These are phyloP conservation scores for Cymbopogon flexuosus DNA, from an alignment of 202 grass and related monocot genomes.

Conservation along the genomic window DNA sequence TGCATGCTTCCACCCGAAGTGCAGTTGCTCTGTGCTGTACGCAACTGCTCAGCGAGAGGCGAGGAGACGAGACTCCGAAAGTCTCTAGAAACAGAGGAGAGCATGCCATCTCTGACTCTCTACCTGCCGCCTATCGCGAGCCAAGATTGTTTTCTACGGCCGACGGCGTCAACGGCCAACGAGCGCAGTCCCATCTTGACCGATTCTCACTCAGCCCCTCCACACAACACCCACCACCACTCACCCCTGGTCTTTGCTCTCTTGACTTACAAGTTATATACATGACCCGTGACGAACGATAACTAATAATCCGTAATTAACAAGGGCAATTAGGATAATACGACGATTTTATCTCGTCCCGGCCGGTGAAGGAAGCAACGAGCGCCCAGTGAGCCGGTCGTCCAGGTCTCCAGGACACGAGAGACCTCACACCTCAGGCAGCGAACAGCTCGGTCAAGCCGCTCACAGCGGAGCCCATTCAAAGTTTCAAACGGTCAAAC, in stretches of 20 bases:
- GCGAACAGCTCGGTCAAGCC: not conserved
- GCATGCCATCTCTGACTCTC: slow-evolving; percentile 1
- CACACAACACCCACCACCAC: not conserved
- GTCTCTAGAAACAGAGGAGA: not conserved
- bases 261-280: not conserved
- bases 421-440: too few species aligned
- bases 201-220: not conserved
- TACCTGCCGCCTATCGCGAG: not conserved
- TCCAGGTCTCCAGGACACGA: too few species aligned
- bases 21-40: not conserved
- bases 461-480: not conserved
- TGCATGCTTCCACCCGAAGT: not conserved
- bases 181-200: slow-evolving; percentile 25
- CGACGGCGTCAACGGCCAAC: not conserved
- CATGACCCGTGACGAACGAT: too few species aligned
- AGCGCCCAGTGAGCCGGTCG: too few species aligned
- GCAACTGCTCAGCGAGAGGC: not conserved
- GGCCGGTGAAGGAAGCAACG: too few species aligned
- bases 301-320: not conserved
- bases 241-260: not conserved
- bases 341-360: too few species aligned
- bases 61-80: not conserved
- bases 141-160: not conserved
- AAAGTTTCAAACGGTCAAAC: slow-evolving; percentile 27
- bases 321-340: too few species aligned